A percentile compares a stretch with the other conserved stretches of the same genome.
Conservation (phyloP, 306 rosid species). For the Hippophae gyantsensis region DNA sequence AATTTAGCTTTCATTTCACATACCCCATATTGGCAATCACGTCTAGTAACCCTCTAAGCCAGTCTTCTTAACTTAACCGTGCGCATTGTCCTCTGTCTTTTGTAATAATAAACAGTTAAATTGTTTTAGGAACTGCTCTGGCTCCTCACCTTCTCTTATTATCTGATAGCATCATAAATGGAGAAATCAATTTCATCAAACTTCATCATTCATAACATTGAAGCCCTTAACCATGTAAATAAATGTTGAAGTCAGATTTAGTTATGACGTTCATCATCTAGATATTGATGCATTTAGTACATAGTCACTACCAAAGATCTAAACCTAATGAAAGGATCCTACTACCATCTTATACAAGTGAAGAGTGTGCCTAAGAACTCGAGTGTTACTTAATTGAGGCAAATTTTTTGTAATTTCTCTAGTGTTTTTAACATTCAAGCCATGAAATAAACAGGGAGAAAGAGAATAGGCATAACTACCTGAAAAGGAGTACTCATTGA, state of each 20-base stretch:
- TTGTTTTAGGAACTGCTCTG: slow-evolving; percentile 31
- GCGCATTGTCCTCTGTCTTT: slow-evolving; percentile 1
- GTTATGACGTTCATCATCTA: no score
- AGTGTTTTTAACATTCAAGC: background rate
- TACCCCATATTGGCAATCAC: no score
- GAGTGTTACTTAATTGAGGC: no score
- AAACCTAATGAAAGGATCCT: no score
- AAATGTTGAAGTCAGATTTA: no score
- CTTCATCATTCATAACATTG: background rate
- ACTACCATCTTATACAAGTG: no score
- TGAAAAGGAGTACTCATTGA: slow-evolving; percentile 27
- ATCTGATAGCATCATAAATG: slow-evolving; percentile 21
- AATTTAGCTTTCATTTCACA: slow-evolving; percentile 9
- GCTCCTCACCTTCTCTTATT: slow-evolving; percentile 41
- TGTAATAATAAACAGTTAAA: slow-evolving; percentile 12
- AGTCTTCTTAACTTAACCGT: background rate
- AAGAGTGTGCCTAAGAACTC: no score
- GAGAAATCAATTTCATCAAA: slow-evolving; percentile 1
- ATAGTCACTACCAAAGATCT: no score
- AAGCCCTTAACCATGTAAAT: background rate
- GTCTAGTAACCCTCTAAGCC: no score
- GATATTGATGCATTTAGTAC: no score
- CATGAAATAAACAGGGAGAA: slow-evolving; percentile 2
- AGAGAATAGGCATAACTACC: slow-evolving; percentile 15
- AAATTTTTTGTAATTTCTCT: background rate